Evolutionary conservation across 1,284 basidiomycete genomes (phyloP), one percentile per base, ranked within the genome.

Genomic region (Cryptococcus sp.): DNA sequence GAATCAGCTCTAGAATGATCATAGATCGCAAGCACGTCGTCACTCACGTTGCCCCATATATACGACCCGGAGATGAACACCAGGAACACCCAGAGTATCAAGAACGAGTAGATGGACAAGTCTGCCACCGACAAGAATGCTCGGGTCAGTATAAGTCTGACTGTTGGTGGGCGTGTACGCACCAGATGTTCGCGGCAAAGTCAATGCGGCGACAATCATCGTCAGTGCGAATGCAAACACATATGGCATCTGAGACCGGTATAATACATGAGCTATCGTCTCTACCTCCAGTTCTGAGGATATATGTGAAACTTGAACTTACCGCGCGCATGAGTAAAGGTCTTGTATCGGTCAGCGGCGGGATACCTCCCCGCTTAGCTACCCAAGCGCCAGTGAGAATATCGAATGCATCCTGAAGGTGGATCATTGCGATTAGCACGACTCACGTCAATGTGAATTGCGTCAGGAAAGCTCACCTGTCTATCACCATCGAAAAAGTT

Each of bases 401-500:
- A 76, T 99, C 96, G 73, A 90, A 95, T 1, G 89, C 91, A 78
- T 97, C 93, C 86, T 93, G 70, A 48, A 5, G 27, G 53, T 54
- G 39, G 53, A 53, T 44, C n/a, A 53, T 51, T 51, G 16, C n/a
- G 42, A 17, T 23, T 10, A 50, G 17, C 49, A n/a, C 10, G 25
- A 38, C 3, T 23, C 27, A 17, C n/a, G 23, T 35, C 4, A 15
- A 13, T 19, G 25, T 3, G 20, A 23, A 4, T 10, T 46, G 73
- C 81, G 68, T 35, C 13, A 35, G 31, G 31, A 8, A 13, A 8
- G 31, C 31, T 35, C 71, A 87, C 88, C 82, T 91, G 93, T 71
- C 94, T 82, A 53, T 92, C 84, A 6, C 96, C 96, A 76, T 99
- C 96, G 71, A 97, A 91, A 81, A 93, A 94, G 77, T 97, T 99